A percentile compares a stretch with the other conserved stretches of the same genome.
Conservation (phyloP, 805 yeast species). For the Tetrapisispora phaffii region DNA sequence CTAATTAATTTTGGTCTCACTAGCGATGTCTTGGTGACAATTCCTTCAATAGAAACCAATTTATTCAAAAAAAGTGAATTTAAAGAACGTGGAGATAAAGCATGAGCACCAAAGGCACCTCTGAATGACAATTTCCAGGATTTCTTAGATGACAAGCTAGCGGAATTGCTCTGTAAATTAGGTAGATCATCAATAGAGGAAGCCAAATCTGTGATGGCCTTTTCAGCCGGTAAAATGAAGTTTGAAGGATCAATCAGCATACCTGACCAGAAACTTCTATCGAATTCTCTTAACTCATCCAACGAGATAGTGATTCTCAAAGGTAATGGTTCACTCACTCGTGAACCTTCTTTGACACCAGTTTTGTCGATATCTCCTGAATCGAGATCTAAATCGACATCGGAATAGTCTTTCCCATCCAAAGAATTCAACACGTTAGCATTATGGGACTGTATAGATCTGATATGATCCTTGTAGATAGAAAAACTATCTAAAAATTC, state of each 20-base stretch:
- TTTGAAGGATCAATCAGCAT: slow-evolving; percentile 70
- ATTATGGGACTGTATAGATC: slow-evolving; percentile 60
- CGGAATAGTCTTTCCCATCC: slow-evolving; percentile 7
- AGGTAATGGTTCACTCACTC: slow-evolving; percentile 11
- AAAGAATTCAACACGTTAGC: slow-evolving; percentile 28
- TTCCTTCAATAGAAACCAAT: slow-evolving; percentile 85
- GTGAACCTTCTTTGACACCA: slow-evolving; percentile 1
- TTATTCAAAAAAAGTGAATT: slow-evolving; percentile 68
- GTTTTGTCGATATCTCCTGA: slow-evolving; percentile 7
- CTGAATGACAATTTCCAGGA: slow-evolving; percentile 58
- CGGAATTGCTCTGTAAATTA: slow-evolving; percentile 28
- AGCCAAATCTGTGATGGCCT: slow-evolving; percentile 75
- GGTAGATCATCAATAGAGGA: slow-evolving; percentile 40
- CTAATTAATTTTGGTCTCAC: slow-evolving; percentile 87
- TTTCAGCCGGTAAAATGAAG: slow-evolving; percentile 78
- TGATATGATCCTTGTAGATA: slow-evolving; percentile 60
- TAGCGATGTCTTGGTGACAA: slow-evolving; percentile 85
- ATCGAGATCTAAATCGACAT: slow-evolving; percentile 9
- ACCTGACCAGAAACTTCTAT: slow-evolving; percentile 68
- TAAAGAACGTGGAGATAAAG: slow-evolving; percentile 80
- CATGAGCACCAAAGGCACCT: slow-evolving; percentile 86
- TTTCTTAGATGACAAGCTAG: slow-evolving; percentile 44
- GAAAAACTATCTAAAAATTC: slow-evolving; percentile 69
- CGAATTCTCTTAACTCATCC: slow-evolving; percentile 83
- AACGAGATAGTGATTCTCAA: slow-evolving; percentile 60